phyloP scores from a whole-genome alignment of 2,329 filamentous ascomycete genomes.

The Colletotrichum chlorophyti region DNA sequence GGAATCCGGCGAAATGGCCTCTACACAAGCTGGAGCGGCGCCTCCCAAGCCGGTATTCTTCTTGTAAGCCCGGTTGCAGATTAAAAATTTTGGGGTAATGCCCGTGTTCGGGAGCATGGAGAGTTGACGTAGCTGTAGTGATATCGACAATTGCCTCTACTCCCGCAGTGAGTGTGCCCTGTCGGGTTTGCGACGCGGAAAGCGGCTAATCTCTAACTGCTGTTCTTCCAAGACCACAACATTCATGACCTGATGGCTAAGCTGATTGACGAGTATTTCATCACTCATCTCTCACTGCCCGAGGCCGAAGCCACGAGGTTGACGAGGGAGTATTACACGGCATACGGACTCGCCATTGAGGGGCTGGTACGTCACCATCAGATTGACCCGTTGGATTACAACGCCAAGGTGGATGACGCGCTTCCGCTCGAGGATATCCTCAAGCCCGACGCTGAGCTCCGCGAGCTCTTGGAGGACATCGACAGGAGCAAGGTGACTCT shows the following conservation, averaged over 20 bases:
- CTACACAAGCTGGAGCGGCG: conserved; percentile 34
- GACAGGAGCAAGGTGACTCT: conserved; percentile 82
- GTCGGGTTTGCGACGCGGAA: fast-evolving
- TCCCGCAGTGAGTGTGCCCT: conserved; percentile 70
- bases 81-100: too few relatives aligned
- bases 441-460: conserved; percentile 76
- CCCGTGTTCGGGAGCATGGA: too few relatives aligned
- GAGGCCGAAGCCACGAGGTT: conserved; percentile 80
- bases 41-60: conserved; percentile 48
- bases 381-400: conserved; percentile 95
- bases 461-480: conserved; percentile 79
- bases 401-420: conserved; percentile 92
- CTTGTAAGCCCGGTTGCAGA: conserved; percentile 41
- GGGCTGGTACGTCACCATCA: conserved; percentile 92
- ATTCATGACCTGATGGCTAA: conserved; percentile 89
- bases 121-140: conserved; percentile 60
- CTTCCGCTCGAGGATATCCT: conserved; percentile 89
- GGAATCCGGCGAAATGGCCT: too few relatives aligned
- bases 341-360: conserved; percentile 95
- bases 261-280: conserved; percentile 73
- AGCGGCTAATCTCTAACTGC: not conserved
- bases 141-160: conserved; percentile 98
- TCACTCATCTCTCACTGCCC: conserved; percentile 75
- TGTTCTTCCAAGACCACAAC: conserved; percentile 62
- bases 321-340: conserved; percentile 91